These are phyloP conservation scores for Dendrocalamus latiflorus DNA, from an alignment of 202 grass and related monocot species.

Conservation along the genomic window DNA sequence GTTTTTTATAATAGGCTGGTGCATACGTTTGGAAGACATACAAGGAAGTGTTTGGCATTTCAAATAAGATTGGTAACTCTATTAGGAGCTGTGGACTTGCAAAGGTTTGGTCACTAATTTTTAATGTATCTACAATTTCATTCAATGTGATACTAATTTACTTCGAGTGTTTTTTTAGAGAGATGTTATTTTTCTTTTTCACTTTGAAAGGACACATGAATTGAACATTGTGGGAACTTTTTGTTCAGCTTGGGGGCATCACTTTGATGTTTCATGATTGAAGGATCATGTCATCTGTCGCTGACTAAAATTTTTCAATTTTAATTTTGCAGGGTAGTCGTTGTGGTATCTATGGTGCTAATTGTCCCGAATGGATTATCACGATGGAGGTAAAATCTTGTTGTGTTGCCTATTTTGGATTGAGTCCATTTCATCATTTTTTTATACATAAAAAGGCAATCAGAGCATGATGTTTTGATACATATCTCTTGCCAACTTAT, in stretches of 20 bases:
- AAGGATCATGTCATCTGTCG: not conserved
- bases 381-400: slow-evolving; percentile 75
- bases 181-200: too few relatives aligned
- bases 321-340: slow-evolving; percentile 54
- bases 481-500: slow-evolving; percentile 17
- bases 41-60: slow-evolving; percentile 65
- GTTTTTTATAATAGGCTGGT: slow-evolving; percentile 40
- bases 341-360: slow-evolving; percentile 89
- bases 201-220: not conserved
- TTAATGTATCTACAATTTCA: slow-evolving; percentile 3
- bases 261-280: slow-evolving; percentile 4
- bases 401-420: not conserved
- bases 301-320: not conserved
- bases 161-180: too few relatives aligned
- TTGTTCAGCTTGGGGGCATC: not conserved
- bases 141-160: not conserved
- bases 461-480: not conserved
- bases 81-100: slow-evolving; percentile 57
- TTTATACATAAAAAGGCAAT: not conserved
- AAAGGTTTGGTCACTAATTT: slow-evolving; percentile 41
- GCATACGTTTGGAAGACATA: slow-evolving; percentile 73
- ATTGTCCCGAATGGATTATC: slow-evolving; percentile 89
- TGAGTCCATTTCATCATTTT: slow-evolving; percentile 11
- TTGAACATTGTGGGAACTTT: slow-evolving; percentile 5
- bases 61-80: slow-evolving; percentile 52